Evolutionary conservation across 345 rosid genomes (phyloP), one percentile per base, ranked within the genome.

Genomic region (Geranium brycei): DNA sequence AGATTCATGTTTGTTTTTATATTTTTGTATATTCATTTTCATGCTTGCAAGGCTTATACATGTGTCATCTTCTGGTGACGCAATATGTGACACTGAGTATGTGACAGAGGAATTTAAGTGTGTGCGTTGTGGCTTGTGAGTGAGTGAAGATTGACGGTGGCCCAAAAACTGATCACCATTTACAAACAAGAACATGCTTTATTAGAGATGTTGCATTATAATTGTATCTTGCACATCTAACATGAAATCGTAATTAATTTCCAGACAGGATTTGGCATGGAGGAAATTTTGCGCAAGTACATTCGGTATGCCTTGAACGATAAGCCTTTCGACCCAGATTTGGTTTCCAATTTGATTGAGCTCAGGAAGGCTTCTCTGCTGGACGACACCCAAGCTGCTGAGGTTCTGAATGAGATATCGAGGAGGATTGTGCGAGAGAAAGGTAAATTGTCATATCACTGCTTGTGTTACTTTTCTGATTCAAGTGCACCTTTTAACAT

Each of bases 261-360:
- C 75, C 97, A 90, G 99, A 93, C 97, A 85, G 99, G 83, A 77
- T 90, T 88, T 73, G 81, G 79, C 80, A 78, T 79, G 87, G 95
- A 83, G 82, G 99, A 88, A 66, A 76, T 93, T 61, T 72, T 90
- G 70, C 84, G 97, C 71, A 93, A 93, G 77, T 93, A 90, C 76
- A 82, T 88, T 68, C 83, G 92, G 0, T 90, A 88, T 70, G 85
- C 85, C 0, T 68, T 93, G 89, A 90, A 93, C 69, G 99, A 93
- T 83, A 93, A 85, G 64, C 95, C 95, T 15, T 93, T 91, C 67
- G 85, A 79, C 67, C 88, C 96, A 0, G 86, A 88, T 19, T 75
- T 93, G 69, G 84, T 93, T 69, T 68, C 76, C 62, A 63, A 56
- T 78, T 83, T 90, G 57, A 85, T 93, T 74, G 83, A 75, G 64